phyloP scores from a whole-genome alignment of 1,284 basidiomycete species.

The Flammula alnicola region DNA sequence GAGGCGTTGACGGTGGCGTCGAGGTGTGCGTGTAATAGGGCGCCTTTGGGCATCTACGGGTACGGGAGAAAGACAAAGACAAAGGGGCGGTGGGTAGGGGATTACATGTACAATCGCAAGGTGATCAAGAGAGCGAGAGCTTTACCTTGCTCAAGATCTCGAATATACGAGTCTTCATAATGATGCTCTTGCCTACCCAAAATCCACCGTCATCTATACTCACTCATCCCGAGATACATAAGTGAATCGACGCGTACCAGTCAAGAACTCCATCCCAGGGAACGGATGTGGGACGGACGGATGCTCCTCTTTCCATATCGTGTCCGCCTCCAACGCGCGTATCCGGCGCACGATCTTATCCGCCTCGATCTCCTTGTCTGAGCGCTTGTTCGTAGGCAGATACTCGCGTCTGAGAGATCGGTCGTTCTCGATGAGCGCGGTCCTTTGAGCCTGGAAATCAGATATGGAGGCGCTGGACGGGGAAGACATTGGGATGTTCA shows the following conservation, averaged over 20 bases:
- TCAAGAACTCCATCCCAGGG: conserved; percentile 79
- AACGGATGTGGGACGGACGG: conserved; percentile 63
- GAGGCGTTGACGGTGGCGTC: conserved; percentile 67
- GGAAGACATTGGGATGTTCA: no score
- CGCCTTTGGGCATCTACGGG: conserved; percentile 80
- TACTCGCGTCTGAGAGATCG: conserved; percentile 43
- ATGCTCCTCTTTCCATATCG: conserved; percentile 61
- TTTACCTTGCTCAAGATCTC: conserved; percentile 59
- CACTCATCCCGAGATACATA: conserved; percentile 4
- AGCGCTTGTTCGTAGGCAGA: conserved; percentile 26
- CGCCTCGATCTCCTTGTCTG: conserved; percentile 51
- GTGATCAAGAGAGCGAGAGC: not conserved
- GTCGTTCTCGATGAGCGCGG: conserved; percentile 55
- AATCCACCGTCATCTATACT: not conserved
- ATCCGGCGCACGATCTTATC: conserved; percentile 59
- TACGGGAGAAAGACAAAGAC: no score
- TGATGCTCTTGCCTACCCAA: conserved; percentile 54
- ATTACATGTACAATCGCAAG: not conserved
- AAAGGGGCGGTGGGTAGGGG: no score
- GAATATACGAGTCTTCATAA: conserved; percentile 63
- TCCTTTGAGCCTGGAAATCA: conserved; percentile 47
- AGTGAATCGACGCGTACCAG: conserved; percentile 53
- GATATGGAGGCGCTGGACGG: conserved; percentile 2
- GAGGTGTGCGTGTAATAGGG: conserved; percentile 70
- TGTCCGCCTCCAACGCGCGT: conserved; percentile 54